These are phyloP conservation scores for Puya raimondii DNA, from an alignment of 176 grass and related monocot genomes.

Conservation along the genomic window DNA sequence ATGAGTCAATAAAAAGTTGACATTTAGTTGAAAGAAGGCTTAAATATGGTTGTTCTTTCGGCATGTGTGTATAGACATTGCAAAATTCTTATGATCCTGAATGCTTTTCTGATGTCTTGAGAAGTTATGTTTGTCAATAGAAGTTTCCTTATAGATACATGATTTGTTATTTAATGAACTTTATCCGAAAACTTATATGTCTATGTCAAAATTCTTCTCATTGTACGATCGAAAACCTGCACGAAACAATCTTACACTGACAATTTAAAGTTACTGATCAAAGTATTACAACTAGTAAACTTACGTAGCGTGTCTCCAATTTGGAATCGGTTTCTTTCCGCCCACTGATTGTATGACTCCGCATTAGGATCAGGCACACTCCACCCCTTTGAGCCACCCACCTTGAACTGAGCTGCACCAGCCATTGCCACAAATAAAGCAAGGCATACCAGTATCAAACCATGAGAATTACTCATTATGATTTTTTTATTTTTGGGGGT, in stretches of 20 bases:
- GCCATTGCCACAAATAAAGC: conserved; percentile 12
- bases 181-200: too few species aligned
- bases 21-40: not conserved
- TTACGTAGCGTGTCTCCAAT: conserved; percentile 69
- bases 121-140: too few species aligned
- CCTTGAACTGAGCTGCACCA: conserved; percentile 48
- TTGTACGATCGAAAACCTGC: too few species aligned
- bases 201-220: too few species aligned
- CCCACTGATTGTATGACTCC: conserved; percentile 48
- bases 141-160: too few species aligned
- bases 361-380: conserved; percentile 26
- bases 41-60: too few species aligned
- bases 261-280: not conserved
- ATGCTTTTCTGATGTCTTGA: too few species aligned
- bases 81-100: too few species aligned
- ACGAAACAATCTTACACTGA: not conserved
- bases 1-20: not conserved
- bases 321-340: conserved; percentile 27
- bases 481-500: not conserved
- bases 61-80: too few species aligned
- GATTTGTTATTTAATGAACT: too few species aligned
- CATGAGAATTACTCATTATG: conserved; percentile 24
- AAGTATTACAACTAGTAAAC: not conserved
- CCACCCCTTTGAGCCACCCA: conserved; percentile 49
- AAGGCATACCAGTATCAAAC: conserved; percentile 4